Evolutionary conservation across 2,329 filamentous ascomycete genomes (phyloP).

Genomic region (Xylariaceae sp.): DNA sequence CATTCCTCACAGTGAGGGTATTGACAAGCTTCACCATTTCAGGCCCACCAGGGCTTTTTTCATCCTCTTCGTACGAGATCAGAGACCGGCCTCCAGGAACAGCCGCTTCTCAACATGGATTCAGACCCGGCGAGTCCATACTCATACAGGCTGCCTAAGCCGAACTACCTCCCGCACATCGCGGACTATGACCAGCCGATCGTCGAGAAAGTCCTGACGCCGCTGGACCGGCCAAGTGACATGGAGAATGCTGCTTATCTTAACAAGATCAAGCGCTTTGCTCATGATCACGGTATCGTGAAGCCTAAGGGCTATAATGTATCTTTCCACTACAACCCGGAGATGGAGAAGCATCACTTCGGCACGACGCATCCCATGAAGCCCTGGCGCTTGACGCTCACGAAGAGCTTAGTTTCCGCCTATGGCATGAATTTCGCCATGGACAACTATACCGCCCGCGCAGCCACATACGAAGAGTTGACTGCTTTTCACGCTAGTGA

Average conservation of each 20-base stretch:
- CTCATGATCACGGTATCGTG: slow-evolving; percentile 63
- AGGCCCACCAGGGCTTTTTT: neutral
- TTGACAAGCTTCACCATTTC: neutral
- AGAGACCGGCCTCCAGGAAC: neutral
- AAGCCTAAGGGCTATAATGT: slow-evolving; percentile 83
- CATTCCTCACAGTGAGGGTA: neutral
- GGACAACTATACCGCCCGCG: slow-evolving; percentile 83
- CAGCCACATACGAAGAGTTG: slow-evolving; percentile 83
- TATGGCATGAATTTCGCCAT: slow-evolving; percentile 96
- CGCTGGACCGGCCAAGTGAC: slow-evolving; percentile 47
- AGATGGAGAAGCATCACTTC: slow-evolving; percentile 95
- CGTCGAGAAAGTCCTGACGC: slow-evolving; percentile 48
- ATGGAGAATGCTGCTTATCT: slow-evolving; percentile 53
- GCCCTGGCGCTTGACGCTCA: slow-evolving; percentile 91
- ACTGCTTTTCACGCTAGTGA: slow-evolving; percentile 80
- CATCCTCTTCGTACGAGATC: neutral
- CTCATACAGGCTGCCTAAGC: slow-evolving; percentile 50
- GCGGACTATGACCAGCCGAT: slow-evolving; percentile 45
- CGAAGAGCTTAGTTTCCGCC: slow-evolving; percentile 88
- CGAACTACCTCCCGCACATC: slow-evolving; percentile 56
- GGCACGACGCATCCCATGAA: slow-evolving; percentile 98
- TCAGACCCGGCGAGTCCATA: slow-evolving; percentile 40
- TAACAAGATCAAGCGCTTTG: slow-evolving; percentile 52
- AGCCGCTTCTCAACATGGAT: slow-evolving; percentile 32
- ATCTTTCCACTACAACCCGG: slow-evolving; percentile 91